Evolutionary conservation across 1,139 yeast species (phyloP), one percentile per base, ranked within the genome.

Genomic region (Arxiozyma heterogenica): DNA sequence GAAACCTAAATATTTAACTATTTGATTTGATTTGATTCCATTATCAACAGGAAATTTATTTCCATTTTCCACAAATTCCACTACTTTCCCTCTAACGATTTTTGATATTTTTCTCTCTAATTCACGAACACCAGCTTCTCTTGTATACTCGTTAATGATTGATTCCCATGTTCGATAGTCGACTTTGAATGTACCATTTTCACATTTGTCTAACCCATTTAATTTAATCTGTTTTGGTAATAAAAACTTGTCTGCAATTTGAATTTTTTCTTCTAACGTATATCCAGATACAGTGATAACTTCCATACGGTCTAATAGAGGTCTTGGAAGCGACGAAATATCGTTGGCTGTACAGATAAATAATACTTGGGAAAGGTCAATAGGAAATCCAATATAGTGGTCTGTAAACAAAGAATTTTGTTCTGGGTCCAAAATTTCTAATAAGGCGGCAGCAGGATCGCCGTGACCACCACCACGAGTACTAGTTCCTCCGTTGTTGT

Each of bases 291-390:
- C 83, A 63, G 89, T 93, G 65, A 93, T 91, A 50, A 93, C 86
- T 71, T 93, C 98, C 98, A 93, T 93, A 73, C 98, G 86, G 69
- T 93, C 98, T 61, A 93, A 77, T 61, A 93, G 76, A 12, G 98
- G 98, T 51, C 89, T 84, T 47, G 98, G 96, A 63, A 93, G 91
- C 17, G 93, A 84, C 47, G 90, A 94, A 61, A 86, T 75, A 55
- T 85, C 80, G 65, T 93, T 93, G 42, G 98, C 98, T n/a, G 98
- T 93, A 72, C 98, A 93, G 25, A 93, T 96, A 72, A 93, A 93
- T 62, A 93, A 76, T 8, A 90, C 95, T 70, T 89, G 88, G n/a
- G 97, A 89, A 56, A 93, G 77, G 70, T 93, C 97, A 54, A 93
- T 87, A 54, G 96, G 95, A 54, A 91, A 85, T 67, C 93, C 98